Evolutionary conservation across 768 basidiomycete genomes (phyloP).

Genomic region (Russula griseocarnosa): DNA sequence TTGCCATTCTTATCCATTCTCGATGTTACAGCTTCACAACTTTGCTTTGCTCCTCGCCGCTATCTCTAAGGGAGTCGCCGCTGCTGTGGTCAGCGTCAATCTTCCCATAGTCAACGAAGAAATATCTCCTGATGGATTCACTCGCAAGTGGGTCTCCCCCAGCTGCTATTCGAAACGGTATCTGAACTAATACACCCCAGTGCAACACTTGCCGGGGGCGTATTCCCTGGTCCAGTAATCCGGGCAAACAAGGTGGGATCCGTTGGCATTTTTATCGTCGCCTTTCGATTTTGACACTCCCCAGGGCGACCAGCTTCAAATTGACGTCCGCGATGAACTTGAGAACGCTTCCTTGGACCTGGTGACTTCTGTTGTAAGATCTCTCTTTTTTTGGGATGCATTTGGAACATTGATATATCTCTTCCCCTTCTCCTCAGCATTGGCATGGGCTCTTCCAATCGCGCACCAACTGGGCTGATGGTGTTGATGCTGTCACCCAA

Average conservation of each 20-base stretch:
- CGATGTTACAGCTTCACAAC: conserved; percentile 7
- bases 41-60: conserved; percentile 13
- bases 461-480: conserved; percentile 24
- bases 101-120: conserved; percentile 28
- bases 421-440: conserved; percentile 18
- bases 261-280: too few relatives aligned
- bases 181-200: not conserved
- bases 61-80: conserved; percentile 11
- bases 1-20: not conserved
- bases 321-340: conserved; percentile 12
- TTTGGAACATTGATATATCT: not conserved
- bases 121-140: conserved; percentile 31
- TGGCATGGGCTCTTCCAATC: conserved; percentile 32
- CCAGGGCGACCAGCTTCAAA: conserved; percentile 11
- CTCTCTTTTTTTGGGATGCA: not conserved
- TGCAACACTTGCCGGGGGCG: not conserved
- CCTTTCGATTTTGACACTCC: not conserved
- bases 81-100: conserved; percentile 28
- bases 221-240: conserved; percentile 19
- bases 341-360: not conserved
- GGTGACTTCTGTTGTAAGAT: conserved; percentile 23
- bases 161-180: not conserved
- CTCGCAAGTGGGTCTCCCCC: conserved; percentile 18
- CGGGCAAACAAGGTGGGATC: conserved; percentile 5
- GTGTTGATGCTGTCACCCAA: conserved; percentile 26